Evolutionary conservation across 2,329 filamentous ascomycete genomes (phyloP), one percentile per base, ranked within the genome.

Genomic region (Zymoseptoria brevis): DNA sequence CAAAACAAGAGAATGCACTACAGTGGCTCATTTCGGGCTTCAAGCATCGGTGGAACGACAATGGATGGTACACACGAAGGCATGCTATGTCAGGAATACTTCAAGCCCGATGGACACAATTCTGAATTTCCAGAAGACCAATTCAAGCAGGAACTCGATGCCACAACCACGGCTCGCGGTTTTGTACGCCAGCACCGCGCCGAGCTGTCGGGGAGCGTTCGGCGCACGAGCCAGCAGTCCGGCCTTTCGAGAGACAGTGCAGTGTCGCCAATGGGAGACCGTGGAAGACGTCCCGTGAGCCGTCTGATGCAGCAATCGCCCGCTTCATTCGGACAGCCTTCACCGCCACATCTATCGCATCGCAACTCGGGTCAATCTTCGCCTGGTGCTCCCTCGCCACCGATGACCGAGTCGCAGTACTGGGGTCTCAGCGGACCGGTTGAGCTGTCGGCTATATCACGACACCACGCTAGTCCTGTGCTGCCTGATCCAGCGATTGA

Each of bases 141-240:
- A 2, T 54, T 61, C 57, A 65, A 65, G 45, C 61, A 57, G 19
- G 63, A 65, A 26, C 59, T 65, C 3, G 63, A 65, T 22, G 63
- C 61, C 3, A 59, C 41, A 1, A 51, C 55, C 6, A 62, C 61
- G 19, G 62, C 60, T 13, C 55, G 56, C 3, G 57, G 58, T 19
- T 16, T 52, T 1, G 50, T 52, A 19, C 61, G 54, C 19, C 55
- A 61, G 41, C 57, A 61, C 5, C 63, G 62, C 29, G 19, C 19
- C 7, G 63, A 65, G 53, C 57, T 65, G 4, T 56, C 50, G 8
- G 52, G 50, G 2, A 55, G 59, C 41, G 57, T 62, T 4, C 57
- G 60, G 8, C 55, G 57, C 21, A 59, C 60, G 13, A 59, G 56
- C 8, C 54, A 61, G 54, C 57, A 58, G 54, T 60, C 61, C 19